These are phyloP conservation scores for Carpinus fangiana DNA, from an alignment of 306 rosid species.

Conservation along the genomic window DNA sequence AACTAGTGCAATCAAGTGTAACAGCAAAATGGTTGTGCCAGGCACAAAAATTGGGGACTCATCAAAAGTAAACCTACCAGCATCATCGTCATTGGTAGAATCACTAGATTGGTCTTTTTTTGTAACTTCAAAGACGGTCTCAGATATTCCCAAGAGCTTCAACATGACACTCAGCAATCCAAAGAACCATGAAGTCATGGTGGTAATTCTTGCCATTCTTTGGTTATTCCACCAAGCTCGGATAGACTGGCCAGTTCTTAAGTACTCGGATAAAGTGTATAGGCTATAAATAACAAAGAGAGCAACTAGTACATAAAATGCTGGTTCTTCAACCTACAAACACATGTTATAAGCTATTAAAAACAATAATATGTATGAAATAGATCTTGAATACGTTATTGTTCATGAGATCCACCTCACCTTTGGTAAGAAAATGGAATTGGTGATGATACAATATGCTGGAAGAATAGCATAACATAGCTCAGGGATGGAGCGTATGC, in stretches of 20 bases:
- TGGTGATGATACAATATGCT: constrained; percentile 51
- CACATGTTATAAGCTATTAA: neutral
- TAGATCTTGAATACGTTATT: neutral
- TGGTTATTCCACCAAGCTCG: constrained; percentile 79
- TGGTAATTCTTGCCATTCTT: constrained; percentile 49
- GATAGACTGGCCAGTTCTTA: constrained; percentile 39
- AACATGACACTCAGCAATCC: constrained; percentile 40
- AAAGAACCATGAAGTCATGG: constrained; percentile 41
- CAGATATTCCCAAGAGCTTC: constrained; percentile 44
- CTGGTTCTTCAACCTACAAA: constrained; percentile 39
- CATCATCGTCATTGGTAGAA: constrained; percentile 17
- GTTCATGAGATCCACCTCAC: constrained; percentile 27
- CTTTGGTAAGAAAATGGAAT: constrained; percentile 65
- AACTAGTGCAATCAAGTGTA: constrained; percentile 43
- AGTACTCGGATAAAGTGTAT: constrained; percentile 33
- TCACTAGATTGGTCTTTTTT: constrained; percentile 40
- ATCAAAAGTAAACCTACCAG: constrained; percentile 46
- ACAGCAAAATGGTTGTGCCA: constrained; percentile 54
- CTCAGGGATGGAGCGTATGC: constrained; percentile 35
- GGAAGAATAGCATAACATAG: constrained; percentile 47
- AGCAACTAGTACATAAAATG: constrained; percentile 30
- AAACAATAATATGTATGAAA: neutral
- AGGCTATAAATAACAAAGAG: constrained; percentile 27
- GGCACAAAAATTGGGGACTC: constrained; percentile 55
- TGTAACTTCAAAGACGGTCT: constrained; percentile 56